Evolutionary conservation across 1,284 basidiomycete genomes (phyloP), one percentile per base, ranked within the genome.

Genomic region (Austroboletus niveus): DNA sequence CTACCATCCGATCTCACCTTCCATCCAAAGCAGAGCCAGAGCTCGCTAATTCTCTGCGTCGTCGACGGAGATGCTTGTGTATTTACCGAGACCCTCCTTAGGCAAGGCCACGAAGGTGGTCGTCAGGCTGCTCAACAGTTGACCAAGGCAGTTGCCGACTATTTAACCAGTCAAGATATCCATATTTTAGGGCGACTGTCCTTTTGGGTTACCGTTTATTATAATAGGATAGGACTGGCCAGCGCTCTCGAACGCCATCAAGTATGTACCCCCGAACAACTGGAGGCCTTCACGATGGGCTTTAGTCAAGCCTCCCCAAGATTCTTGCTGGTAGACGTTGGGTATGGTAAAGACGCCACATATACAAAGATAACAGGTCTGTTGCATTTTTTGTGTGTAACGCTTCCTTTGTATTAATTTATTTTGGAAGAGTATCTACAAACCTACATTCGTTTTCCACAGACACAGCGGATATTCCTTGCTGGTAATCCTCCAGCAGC

Each of bases 311-410:
- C 83, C 14, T 89, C 85, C 27, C 79, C 84, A 14, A 78, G 84
- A 44, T 86, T 88, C 64, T 68, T 76, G 53, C 73, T 87, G 52
- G 78, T 90, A 54, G 91, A 93, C 62, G 85, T 85, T 38, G 87
- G 87, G 20, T 74, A 76, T 49, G 79, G 79, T 49, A 84, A 80
- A 60, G 85, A 87, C 51, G 77, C 76, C 8, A 74, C 79, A 8
- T 83, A 85, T 61, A 72, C 75, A 27, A 94, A 93, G 70, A 86
- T 94, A 54, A 81, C 80, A 75, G 88, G 89, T 88, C 42, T 11
- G 64, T 51, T 15, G 6, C 39, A 3, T 17, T 10, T 34, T 31
- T 47, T 14, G 8, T 42, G 8, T 42, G 29, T 43, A 46, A 1
- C 9, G 17, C 41, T 15, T 27, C 17, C 27, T 42, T 55, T 45